Base-by-base conservation (phyloP, 495 filamentous ascomycete species). In the Thermochaetoides thermophila region DNA sequence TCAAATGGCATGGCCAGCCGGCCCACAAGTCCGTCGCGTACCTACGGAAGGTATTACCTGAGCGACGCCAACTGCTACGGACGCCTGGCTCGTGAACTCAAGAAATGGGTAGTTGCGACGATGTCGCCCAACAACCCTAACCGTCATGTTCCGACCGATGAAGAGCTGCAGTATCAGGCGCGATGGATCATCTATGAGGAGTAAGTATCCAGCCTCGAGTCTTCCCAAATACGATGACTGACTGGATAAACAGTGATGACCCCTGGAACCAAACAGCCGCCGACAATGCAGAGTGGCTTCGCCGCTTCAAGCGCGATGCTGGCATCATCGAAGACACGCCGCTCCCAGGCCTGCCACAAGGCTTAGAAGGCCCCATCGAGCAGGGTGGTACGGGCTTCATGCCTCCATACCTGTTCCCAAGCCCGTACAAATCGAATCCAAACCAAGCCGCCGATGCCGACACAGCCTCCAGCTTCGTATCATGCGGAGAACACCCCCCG, bases 261-360 rank as follows among this genome's bases (percentile, higher is more conserved):
- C 67, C 72, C 4, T 81, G 75, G 75, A 81, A 81, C 48, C 73
- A 78, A 52, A 83, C 78, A 0, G 72, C 74, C 9, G 77, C 77
- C 23, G 77, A 83, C 49, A 80, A 83, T 39, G 61, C 66, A 13
- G 64, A 78, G 27, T 83, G 78, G 78, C 63, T 83, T 2, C 66
- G 68, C 37, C 59, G 76, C 23, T 68, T 82, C 47, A 82, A 82
- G 49, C 70, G 73, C 3, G 68, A 75, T 40, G 61, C 59, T 23
- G 74, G 74, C 7, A 57, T 81, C 29, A 51, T 67, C 2, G 54
- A 61, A 0, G 42, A 55, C 15, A 41, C 56, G 3, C 46, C 48
- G 7, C 55, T 64, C 0, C 65, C 68, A 0, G 66, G 65, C 9
- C 53, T 70, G 1, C 53, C 57, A n/a, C 29, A 16, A 35, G 56